Evolutionary conservation across 2,329 filamentous ascomycete genomes (phyloP).

Genomic region (Penicillium sp.): DNA sequence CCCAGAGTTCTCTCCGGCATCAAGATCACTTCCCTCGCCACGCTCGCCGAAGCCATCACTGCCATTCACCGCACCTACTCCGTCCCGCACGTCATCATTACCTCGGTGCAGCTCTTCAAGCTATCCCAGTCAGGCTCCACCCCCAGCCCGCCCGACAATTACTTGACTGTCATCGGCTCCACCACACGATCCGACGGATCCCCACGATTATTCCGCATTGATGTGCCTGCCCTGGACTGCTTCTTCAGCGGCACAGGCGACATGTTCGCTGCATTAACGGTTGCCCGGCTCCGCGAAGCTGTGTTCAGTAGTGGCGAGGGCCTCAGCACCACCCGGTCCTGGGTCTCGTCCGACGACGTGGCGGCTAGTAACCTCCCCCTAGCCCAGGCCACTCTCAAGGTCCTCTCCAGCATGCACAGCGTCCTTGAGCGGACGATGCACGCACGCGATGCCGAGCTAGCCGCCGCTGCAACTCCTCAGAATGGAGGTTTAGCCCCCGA

Average conservation of each 20-base stretch:
- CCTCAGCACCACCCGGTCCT: slow-evolving; percentile 59
- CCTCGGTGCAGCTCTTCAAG: slow-evolving; percentile 69
- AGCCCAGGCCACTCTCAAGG: slow-evolving; percentile 78
- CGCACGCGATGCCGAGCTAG: slow-evolving; percentile 65
- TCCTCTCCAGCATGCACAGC: slow-evolving; percentile 87
- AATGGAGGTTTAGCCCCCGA: slow-evolving; percentile 41
- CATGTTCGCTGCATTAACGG: slow-evolving; percentile 93
- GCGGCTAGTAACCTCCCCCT: slow-evolving; percentile 70
- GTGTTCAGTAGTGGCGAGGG: slow-evolving; percentile 50
- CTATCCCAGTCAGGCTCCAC: slow-evolving; percentile 46
- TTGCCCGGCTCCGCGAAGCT: slow-evolving; percentile 83
- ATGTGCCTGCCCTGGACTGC: slow-evolving; percentile 81
- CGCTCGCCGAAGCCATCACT: slow-evolving; percentile 70
- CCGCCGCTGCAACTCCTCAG: slow-evolving; percentile 21
- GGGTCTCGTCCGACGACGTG: slow-evolving; percentile 75
- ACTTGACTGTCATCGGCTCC: slow-evolving; percentile 73
- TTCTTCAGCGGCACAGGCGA: slow-evolving; percentile 97
- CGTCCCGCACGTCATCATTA: slow-evolving; percentile 88
- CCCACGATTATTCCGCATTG: slow-evolving; percentile 82
- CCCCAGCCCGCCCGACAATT: slow-evolving; percentile 36
- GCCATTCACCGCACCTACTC: slow-evolving; percentile 71
- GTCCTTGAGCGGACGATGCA: slow-evolving; percentile 67
- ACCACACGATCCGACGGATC: slow-evolving; percentile 61
- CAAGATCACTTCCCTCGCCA: slow-evolving; percentile 71
- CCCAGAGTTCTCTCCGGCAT: slow-evolving; percentile 76